Conservation (phyloP, 225 moss, liverwort and hornwort species). For the Pleurozium schreberi region DNA sequence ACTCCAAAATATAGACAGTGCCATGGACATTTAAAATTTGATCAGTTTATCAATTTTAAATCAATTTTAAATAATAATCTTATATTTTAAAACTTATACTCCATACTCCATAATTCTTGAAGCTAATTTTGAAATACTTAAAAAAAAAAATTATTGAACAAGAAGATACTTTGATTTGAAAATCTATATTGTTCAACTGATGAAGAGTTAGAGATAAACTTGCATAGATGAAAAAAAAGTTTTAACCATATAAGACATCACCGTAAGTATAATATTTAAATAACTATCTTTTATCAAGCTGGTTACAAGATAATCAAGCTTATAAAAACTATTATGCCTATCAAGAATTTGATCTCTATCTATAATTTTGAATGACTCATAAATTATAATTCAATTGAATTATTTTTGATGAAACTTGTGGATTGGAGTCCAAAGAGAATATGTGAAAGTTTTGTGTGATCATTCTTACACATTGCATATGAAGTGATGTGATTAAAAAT, state of each 20-base stretch:
- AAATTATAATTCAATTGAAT: not conserved
- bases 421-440: not conserved
- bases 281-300: not conserved
- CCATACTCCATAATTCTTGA: rapidly evolving
- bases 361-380: not conserved
- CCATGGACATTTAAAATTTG: rapidly evolving
- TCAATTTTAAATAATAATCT: not conserved
- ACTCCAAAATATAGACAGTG: rapidly evolving
- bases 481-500: too few relatives aligned
- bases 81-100: not conserved
- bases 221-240: not conserved
- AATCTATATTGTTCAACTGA: not conserved
- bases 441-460: rapidly evolving
- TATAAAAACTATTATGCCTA: not conserved
- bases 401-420: rapidly evolving
- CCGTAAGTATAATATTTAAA: too few relatives aligned
- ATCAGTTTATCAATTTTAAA: rapidly evolving
- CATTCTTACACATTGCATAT: rapidly evolving
- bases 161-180: not conserved
- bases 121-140: not conserved
- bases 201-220: not conserved
- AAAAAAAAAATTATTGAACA: not conserved
- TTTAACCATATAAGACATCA: not conserved
- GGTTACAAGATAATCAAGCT: not conserved
- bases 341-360: not conserved